Evolutionary conservation across 352 stramenopile genomes (phyloP).

Genomic region (Pythium chondricola): DNA sequence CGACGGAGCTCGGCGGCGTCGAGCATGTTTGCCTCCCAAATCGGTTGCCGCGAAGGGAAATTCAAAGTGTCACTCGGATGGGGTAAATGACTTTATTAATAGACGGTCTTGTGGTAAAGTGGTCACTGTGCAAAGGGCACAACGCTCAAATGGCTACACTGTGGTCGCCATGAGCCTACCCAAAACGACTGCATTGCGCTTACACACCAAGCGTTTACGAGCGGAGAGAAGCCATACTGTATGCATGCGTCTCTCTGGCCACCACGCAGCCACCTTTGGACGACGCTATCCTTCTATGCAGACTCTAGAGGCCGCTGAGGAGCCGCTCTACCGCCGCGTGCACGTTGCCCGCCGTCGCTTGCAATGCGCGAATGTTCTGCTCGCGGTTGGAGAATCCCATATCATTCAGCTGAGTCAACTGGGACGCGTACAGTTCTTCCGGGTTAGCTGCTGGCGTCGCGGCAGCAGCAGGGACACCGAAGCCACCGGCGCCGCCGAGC

Average conservation of each 20-base stretch:
- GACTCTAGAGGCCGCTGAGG: constrained; percentile 40
- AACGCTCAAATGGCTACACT: not conserved
- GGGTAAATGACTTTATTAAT: not conserved
- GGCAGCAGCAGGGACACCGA: constrained; percentile 19
- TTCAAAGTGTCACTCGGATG: constrained; percentile 3
- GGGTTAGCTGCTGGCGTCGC: constrained; percentile 48
- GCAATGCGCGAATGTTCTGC: constrained; percentile 83
- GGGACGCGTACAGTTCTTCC: constrained; percentile 79
- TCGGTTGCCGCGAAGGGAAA: not conserved
- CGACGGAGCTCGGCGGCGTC: constrained; percentile 48
- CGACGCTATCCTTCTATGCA: too few relatives aligned
- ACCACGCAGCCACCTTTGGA: too few relatives aligned
- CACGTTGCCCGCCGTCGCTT: constrained; percentile 84
- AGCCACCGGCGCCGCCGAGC: constrained; percentile 16
- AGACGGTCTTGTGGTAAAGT: not conserved
- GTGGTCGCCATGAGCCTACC: not conserved
- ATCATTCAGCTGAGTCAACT: constrained; percentile 85
- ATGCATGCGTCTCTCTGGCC: too few relatives aligned
- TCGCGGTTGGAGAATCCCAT: constrained; percentile 90
- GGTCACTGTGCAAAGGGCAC: not conserved
- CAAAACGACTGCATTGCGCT: too few relatives aligned
- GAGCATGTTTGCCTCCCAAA: constrained; percentile 10
- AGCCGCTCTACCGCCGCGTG: constrained; percentile 87
- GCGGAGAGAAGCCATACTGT: too few relatives aligned
- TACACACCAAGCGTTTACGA: too few relatives aligned